Percentiles rank a stretch among this genome's conserved stretches.
These are phyloP conservation scores for Zymoseptoria tritici DNA, from an alignment of 2,329 filamentous ascomycete genomes.

Conservation along the genomic window DNA sequence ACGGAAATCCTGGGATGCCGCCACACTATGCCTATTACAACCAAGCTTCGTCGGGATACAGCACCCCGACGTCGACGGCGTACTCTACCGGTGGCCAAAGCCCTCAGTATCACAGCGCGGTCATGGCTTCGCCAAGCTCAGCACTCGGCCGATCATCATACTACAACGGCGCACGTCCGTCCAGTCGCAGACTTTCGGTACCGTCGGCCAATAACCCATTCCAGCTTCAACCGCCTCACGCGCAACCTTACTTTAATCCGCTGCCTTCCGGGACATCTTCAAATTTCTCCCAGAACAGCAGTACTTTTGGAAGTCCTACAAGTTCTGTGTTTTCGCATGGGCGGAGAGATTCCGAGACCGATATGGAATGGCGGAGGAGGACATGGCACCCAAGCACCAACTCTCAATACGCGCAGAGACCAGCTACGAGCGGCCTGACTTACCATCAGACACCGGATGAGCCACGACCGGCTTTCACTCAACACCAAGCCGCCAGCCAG, in stretches of 20 bases:
- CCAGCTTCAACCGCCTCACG: constrained; percentile 52
- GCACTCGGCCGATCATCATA: constrained; percentile 62
- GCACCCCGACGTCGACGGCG: constrained; percentile 75
- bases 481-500: constrained; percentile 49
- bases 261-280: constrained; percentile 48
- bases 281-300: constrained; percentile 51
- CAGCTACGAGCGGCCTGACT: constrained; percentile 64
- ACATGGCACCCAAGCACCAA: constrained; percentile 84
- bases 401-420: constrained; percentile 51
- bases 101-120: constrained; percentile 59
- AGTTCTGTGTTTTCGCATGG: constrained; percentile 55
- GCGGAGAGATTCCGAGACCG: constrained; percentile 59
- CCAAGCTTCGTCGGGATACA: constrained; percentile 65
- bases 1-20: constrained; percentile 53
- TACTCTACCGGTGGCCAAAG: constrained; percentile 72
- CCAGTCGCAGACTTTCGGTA: constrained; percentile 71
- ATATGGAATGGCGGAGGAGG: constrained; percentile 72
- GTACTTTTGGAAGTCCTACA: constrained; percentile 60
- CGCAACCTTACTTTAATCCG: constrained; percentile 50
- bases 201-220: constrained; percentile 71
- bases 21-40: constrained; percentile 58
- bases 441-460: constrained; percentile 66
- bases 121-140: constrained; percentile 64
- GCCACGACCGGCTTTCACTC: constrained; percentile 49
- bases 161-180: constrained; percentile 62